phyloP scores from a whole-genome alignment of 306 rosid species.

The Ceratonia siliqua region DNA sequence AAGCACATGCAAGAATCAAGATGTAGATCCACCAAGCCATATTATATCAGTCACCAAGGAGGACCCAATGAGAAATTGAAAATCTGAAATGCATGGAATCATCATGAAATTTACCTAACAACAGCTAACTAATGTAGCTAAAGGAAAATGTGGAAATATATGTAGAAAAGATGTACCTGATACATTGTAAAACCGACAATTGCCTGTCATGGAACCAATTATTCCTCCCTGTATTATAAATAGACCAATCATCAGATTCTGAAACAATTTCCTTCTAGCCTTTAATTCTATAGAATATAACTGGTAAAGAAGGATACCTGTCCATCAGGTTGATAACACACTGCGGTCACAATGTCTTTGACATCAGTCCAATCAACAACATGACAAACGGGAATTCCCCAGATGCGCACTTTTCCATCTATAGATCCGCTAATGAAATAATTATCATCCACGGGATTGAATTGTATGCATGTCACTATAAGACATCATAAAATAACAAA shows the following conservation, averaged over 20 bases:
- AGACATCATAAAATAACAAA: constrained; percentile 31
- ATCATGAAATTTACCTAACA: constrained; percentile 24
- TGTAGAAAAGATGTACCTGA: constrained; percentile 59
- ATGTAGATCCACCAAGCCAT: constrained; percentile 13
- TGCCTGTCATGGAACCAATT: constrained; percentile 79
- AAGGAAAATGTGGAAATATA: background rate
- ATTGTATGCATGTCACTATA: constrained; percentile 90
- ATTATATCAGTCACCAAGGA: background rate
- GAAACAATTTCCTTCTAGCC: constrained; percentile 20
- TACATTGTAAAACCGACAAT: constrained; percentile 70
- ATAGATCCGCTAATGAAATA: constrained; percentile 96
- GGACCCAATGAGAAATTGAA: constrained; percentile 14
- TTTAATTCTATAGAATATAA: constrained; percentile 30
- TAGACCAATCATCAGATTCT: constrained; percentile 26
- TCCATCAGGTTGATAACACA: constrained; percentile 92
- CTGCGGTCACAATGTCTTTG: constrained; percentile 83
- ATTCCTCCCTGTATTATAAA: constrained; percentile 72
- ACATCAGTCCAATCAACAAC: constrained; percentile 88
- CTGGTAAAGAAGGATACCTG: constrained; percentile 54
- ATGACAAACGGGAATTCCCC: constrained; percentile 73
- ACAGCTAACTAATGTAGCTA: constrained; percentile 19
- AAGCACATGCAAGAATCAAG: constrained; percentile 8
- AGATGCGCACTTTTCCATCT: constrained; percentile 96
- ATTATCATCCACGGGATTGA: constrained; percentile 87
- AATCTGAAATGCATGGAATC: constrained; percentile 12